Base-by-base conservation (phyloP, 257 asterid species). In the Voacanga thouarsii region DNA sequence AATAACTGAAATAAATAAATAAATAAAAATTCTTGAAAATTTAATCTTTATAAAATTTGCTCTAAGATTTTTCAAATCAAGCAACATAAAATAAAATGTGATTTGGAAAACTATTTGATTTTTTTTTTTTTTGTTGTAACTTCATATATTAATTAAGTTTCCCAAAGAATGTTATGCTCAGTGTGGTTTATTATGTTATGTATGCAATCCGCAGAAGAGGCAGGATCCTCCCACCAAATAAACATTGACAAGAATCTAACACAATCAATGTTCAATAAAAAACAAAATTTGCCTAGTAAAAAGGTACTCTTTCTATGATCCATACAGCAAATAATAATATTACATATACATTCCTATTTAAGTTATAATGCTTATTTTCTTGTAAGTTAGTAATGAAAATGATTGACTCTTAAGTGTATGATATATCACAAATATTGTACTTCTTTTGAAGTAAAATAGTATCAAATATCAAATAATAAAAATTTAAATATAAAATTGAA, bases 271-370 rank as follows among this genome's bases (percentile, higher is more conserved):
- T 59, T 55, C 73, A 60, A 44, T 75, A 49, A 75, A 37, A 61
- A 75, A 33, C 66, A 75, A 74, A 73, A 23, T 72, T 33, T 12
- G 10, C 60, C 43, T 41, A 76, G 14, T 76, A 61, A 23, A 76
- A 47, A 47, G 37, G n/a, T 71, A 47, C 16, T 66, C 28, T 28
- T 65, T 50, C 61, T 61, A 63, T 55, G 57, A 63, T 61, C 55
- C 66, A 75, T 47, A 47, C 23, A 80, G n/a, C 69, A 81, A 71
- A 60, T 71, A 61, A 61, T n/a, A 61, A 61, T n/a, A 57, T 30
- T 74, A 47, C n/a, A 33, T 33, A 33, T 33, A 69, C 37, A 30
- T 28, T 44, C 70, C 59, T 18, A 26, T 61, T 45, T 63, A 56
- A 19, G 11, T 7, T 21, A 56, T 8, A 26, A 28, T 6, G 3